Percentiles rank a stretch among this genome's conserved stretches.
phyloP scores from a whole-genome alignment of 2,329 filamentous ascomycete genomes.

The Trichoderma sp. region DNA sequence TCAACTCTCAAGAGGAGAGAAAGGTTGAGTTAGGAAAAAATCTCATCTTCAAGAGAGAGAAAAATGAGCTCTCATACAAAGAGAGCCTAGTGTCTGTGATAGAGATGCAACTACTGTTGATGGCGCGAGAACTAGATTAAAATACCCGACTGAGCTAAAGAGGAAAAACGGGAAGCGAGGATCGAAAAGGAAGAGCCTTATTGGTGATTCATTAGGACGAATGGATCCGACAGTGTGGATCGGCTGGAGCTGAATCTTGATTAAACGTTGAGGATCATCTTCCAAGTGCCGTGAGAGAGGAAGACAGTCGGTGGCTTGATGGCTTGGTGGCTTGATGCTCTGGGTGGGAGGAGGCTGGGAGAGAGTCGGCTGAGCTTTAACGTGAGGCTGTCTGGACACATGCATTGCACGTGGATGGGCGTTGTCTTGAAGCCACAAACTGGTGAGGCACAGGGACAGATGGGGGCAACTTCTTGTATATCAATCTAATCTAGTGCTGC shows the following conservation, averaged over 20 bases:
- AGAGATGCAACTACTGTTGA: neutral
- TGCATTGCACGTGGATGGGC: no score
- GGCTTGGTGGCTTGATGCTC: no score
- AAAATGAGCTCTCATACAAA: constrained; percentile 4
- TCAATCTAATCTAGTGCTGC: neutral
- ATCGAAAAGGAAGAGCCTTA: neutral
- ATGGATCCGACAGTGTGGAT: constrained; percentile 9
- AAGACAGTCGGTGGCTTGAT: no score
- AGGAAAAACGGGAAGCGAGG: neutral
- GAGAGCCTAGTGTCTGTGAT: constrained; percentile 12
- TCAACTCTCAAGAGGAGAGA: neutral
- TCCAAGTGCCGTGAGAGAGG: neutral
- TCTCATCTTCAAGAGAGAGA: neutral
- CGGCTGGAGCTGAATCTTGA: neutral
- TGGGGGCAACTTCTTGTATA: neutral
- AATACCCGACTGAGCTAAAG: constrained; percentile 11
- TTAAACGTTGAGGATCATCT: neutral
- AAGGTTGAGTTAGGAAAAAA: neutral
- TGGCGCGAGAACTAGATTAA: constrained; percentile 1
- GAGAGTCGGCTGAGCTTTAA: no score
- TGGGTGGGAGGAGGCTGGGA: no score
- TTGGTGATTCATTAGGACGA: constrained; percentile 8
- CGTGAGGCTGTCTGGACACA: no score
- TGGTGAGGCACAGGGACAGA: neutral
- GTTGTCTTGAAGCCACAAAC: no score